Evolutionary conservation across 2,329 filamentous ascomycete genomes (phyloP).

Genomic region (Huntiella bhutanensis): DNA sequence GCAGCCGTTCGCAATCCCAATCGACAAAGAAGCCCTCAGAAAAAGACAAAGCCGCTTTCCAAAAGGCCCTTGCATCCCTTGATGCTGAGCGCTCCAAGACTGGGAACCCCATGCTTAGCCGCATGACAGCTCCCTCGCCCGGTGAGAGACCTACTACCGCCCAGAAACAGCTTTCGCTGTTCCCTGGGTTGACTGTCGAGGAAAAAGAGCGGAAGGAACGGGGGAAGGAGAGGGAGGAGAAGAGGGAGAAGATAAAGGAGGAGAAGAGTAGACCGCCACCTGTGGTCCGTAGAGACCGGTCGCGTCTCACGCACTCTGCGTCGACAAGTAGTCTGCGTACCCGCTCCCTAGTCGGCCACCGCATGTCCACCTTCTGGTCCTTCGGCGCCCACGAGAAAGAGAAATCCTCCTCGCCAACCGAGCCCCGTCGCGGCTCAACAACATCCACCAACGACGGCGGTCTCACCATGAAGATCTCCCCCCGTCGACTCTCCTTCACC

Average conservation of each 20-base stretch:
- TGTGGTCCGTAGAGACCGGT: background rate
- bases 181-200: too few species aligned
- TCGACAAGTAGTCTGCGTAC: slow-evolving; percentile 19
- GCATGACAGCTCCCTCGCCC: slow-evolving; percentile 5
- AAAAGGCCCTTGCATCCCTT: slow-evolving; percentile 9
- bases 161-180: background rate
- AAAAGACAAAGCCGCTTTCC: slow-evolving; percentile 8
- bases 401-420: slow-evolving; percentile 6
- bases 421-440: slow-evolving; percentile 9
- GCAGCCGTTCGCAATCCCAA: background rate
- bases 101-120: slow-evolving; percentile 9
- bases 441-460: background rate
- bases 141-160: background rate
- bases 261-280: background rate
- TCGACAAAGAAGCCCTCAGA: background rate
- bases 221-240: too few species aligned
- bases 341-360: slow-evolving; percentile 16
- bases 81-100: slow-evolving; percentile 9
- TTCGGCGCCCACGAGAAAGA: background rate
- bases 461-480: background rate
- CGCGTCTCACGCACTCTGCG: background rate
- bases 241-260: too few species aligned
- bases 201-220: too few species aligned
- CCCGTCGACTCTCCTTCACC: background rate
- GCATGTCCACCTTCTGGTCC: slow-evolving; percentile 8